Evolutionary conservation across 208 protist genomes (phyloP), one percentile per base, ranked within the genome.

Genomic region (Sergeia podlipaevii): DNA sequence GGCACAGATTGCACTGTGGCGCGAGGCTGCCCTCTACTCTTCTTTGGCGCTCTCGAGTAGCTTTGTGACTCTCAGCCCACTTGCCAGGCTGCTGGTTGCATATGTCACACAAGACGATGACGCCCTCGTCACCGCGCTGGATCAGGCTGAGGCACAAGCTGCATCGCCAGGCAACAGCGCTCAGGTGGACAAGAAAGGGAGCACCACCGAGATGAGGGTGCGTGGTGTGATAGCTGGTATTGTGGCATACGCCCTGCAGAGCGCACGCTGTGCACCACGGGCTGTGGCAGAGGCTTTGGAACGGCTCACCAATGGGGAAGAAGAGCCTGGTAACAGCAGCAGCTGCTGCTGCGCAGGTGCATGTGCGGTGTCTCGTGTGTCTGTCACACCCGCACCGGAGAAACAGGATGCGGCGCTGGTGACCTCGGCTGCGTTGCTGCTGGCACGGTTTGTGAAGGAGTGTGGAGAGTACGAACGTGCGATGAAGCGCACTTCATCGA

Each of bases 201-300:
- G 21, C 58, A 29, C 20, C 28, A 28, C 18, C 38, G 44, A 10
- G 36, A 26, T 20, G 50, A 54, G n/a, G 51, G 54, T 74, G 29
- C 57, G 62, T 43, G 82, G 82, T 44, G 66, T 90, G 4, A 57
- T 86, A 0, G 66, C 74, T 11, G 82, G 82, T 47, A 37, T 90
- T 18, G 33, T 90, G n/a, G 77, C 85, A 44, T 82, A 77, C 64
- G 51, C 82, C 4, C 51, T 85, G 60, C 65, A 38, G 49, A 36
- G 11, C 62, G 50, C 50, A 55, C 55, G 55, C 48, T 59, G 46
- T 48, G 5, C 36, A 24, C 57, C 24, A 69, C 60, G n/a, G n/a
- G n/a, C n/a, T n/a, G n/a, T n/a, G n/a, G n/a, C n/a, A n/a, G n/a
- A n/a, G n/a, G n/a, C n/a, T n/a, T n/a, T n/a, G n/a, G n/a, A n/a